phyloP scores from a whole-genome alignment of 306 rosid species.

The Castanea crenata region DNA sequence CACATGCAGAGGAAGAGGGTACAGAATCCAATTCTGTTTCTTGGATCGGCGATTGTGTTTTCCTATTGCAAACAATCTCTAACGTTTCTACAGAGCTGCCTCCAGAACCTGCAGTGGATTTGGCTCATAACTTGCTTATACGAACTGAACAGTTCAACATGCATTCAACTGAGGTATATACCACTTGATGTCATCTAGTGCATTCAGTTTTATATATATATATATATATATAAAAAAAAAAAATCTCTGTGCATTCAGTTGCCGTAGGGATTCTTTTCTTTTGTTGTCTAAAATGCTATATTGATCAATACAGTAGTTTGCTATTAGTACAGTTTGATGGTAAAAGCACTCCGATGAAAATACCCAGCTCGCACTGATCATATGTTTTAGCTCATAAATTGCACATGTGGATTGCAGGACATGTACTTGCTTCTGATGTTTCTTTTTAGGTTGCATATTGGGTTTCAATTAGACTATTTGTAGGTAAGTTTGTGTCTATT shows the following conservation, averaged over 20 bases:
- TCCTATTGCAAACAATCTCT: constrained; percentile 86
- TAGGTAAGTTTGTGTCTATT: background rate
- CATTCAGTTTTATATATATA: too few relatives aligned
- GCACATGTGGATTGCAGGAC: constrained; percentile 3
- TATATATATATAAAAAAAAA: too few relatives aligned
- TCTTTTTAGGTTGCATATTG: background rate
- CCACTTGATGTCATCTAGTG: constrained; percentile 4
- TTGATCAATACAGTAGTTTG: background rate
- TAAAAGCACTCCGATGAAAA: background rate
- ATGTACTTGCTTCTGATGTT: constrained; percentile 4
- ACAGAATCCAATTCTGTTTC: constrained; percentile 55
- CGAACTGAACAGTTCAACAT: constrained; percentile 70
- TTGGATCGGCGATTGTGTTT: constrained; percentile 91
- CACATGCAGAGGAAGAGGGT: constrained; percentile 40
- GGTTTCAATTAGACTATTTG: background rate
- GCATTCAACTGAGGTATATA: constrained; percentile 88
- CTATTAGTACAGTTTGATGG: background rate
- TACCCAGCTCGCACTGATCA: background rate
- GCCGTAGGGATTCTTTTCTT: constrained; percentile 8
- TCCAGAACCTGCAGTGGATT: constrained; percentile 74
- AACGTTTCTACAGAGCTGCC: constrained; percentile 86
- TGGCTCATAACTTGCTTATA: constrained; percentile 72
- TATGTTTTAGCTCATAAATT: background rate
- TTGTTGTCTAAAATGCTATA: constrained; percentile 6
- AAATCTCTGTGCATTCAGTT: background rate